phyloP scores from a whole-genome alignment of 495 filamentous ascomycete genomes.

The Penicillium daleae region DNA sequence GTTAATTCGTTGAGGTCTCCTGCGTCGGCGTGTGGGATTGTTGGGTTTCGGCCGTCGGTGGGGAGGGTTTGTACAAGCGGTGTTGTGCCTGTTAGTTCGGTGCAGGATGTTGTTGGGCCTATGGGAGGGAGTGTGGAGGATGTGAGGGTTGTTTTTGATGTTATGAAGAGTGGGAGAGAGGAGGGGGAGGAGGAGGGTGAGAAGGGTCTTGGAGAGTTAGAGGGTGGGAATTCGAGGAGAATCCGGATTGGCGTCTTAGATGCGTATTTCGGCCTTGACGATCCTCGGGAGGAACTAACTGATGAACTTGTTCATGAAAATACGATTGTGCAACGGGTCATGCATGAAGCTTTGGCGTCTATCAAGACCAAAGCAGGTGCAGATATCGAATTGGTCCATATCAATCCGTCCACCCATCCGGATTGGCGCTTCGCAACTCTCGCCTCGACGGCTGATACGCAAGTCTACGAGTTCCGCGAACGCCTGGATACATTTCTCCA shows the following conservation, averaged over 20 bases:
- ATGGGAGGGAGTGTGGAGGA: slow-evolving; percentile 60
- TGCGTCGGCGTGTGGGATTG: slow-evolving; percentile 63
- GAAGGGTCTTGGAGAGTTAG: too few species aligned
- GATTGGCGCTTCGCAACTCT: slow-evolving; percentile 57
- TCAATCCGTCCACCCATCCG: slow-evolving; percentile 45
- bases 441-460: slow-evolving; percentile 52
- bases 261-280: slow-evolving; percentile 44
- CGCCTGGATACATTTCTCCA: slow-evolving; percentile 51
- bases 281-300: slow-evolving; percentile 35
- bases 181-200: background rate
- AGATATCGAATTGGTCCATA: slow-evolving; percentile 25
- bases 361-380: slow-evolving; percentile 17
- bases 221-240: slow-evolving; percentile 35
- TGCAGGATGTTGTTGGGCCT: slow-evolving; percentile 64
- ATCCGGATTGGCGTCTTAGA: slow-evolving; percentile 47
- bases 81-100: slow-evolving; percentile 62
- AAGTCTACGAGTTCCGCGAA: slow-evolving; percentile 60
- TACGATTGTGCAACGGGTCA: slow-evolving; percentile 52
- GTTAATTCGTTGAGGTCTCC: slow-evolving; percentile 65
- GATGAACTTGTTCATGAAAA: slow-evolving; percentile 61
- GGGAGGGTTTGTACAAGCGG: slow-evolving; percentile 57
- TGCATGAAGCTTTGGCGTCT: slow-evolving; percentile 42
- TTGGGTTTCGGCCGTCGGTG: slow-evolving; percentile 62
- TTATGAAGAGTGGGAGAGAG: slow-evolving; percentile 51
- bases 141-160: slow-evolving; percentile 55